phyloP scores from a whole-genome alignment of 345 rosid genomes.

The Anacardium occidentale region DNA sequence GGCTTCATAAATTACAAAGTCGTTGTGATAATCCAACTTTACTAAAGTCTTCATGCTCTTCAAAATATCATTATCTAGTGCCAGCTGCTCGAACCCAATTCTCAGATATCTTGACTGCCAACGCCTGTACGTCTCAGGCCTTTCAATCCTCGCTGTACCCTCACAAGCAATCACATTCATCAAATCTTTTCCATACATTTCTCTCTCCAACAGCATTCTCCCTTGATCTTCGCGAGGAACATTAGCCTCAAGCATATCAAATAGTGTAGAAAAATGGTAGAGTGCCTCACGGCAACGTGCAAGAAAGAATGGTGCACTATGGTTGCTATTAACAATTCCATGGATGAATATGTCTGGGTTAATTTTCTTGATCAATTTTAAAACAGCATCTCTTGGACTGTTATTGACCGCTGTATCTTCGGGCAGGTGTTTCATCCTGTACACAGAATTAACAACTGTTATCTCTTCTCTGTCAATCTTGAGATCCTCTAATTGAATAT shows the following conservation, averaged over 20 bases:
- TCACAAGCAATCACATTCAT: constrained; percentile 80
- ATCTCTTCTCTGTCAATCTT: constrained; percentile 52
- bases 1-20: constrained; percentile 61
- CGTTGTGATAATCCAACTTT: constrained; percentile 49
- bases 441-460: constrained; percentile 57
- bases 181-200: constrained; percentile 50
- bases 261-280: constrained; percentile 66
- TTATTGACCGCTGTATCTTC: constrained; percentile 58
- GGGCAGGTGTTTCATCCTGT: constrained; percentile 55
- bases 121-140: constrained; percentile 77
- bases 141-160: constrained; percentile 61
- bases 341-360: constrained; percentile 63
- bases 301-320: constrained; percentile 67
- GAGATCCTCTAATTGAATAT: constrained; percentile 61
- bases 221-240: constrained; percentile 45
- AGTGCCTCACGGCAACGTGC: constrained; percentile 75
- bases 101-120: constrained; percentile 38
- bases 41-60: constrained; percentile 42
- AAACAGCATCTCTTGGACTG: constrained; percentile 67
- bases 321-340: constrained; percentile 57
- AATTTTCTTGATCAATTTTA: constrained; percentile 53
- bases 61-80: constrained; percentile 46
- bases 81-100: constrained; percentile 64
- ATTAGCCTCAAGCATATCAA: constrained; percentile 61
- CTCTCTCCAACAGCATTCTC: constrained; percentile 62